Percentiles rank a stretch among this genome's conserved stretches.
Evolutionary conservation across 108 stramenopile genomes (phyloP).

Genomic region (Poteriospumella lacustris): DNA sequence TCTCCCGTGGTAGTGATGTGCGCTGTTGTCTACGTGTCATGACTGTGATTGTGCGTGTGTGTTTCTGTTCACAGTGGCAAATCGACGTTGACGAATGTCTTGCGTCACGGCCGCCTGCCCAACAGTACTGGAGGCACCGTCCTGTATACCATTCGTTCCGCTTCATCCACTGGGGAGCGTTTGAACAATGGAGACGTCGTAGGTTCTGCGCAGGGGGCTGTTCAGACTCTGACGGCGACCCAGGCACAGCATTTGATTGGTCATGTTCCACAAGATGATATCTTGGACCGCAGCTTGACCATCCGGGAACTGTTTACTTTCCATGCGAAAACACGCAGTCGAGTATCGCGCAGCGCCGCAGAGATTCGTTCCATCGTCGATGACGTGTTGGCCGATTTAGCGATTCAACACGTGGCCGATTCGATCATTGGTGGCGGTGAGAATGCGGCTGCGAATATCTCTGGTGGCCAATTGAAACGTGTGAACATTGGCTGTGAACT

Average conservation of each 20-base stretch:
- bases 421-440: constrained; percentile 17
- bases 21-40: not conserved
- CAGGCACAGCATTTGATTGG: too few relatives aligned
- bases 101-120: not conserved
- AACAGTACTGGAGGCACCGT: not conserved
- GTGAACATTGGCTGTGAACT: constrained; percentile 22
- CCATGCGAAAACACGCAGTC: constrained; percentile 36
- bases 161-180: not conserved
- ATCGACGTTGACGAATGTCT: not conserved
- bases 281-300: constrained; percentile 40
- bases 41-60: not conserved
- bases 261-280: constrained; percentile 51
- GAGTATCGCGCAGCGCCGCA: not conserved
- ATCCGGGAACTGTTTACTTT: constrained; percentile 36
- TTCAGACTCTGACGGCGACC: too few relatives aligned
- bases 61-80: not conserved
- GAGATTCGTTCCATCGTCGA: not conserved
- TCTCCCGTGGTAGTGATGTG: not conserved
- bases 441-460: constrained; percentile 11
- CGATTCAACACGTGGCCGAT: not conserved
- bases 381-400: not conserved
- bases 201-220: too few relatives aligned
- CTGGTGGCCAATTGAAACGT: constrained; percentile 27
- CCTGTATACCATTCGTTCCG: not conserved
- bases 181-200: too few relatives aligned